Conservation (phyloP, 176 grass and related monocot species). For the Zoysia japonica region DNA sequence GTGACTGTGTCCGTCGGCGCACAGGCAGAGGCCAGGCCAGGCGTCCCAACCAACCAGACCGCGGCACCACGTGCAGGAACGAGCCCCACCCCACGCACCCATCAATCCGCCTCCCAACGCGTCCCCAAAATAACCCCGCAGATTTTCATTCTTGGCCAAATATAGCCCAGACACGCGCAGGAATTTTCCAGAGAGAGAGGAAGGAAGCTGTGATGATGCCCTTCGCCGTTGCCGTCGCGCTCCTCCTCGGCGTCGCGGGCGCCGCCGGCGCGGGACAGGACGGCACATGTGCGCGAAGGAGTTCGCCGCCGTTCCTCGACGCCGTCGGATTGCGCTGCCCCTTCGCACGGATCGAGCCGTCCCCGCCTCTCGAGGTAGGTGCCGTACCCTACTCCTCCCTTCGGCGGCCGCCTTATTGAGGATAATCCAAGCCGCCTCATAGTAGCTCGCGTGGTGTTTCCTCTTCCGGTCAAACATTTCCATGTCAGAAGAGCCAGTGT, state of each 20-base stretch:
- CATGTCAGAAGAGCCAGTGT: neutral
- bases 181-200: constrained; percentile 1
- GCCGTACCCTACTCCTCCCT: neutral
- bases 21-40: neutral
- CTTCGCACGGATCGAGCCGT: constrained; percentile 47
- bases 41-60: constrained; percentile 12
- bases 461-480: neutral
- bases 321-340: constrained; percentile 49
- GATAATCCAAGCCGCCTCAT: neutral
- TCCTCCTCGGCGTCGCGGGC: constrained; percentile 10
- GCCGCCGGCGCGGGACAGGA: neutral
- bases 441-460: neutral
- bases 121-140: constrained; percentile 32
- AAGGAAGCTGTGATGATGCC: constrained; percentile 1
- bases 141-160: constrained; percentile 3
- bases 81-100: constrained; percentile 5
- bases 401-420: neutral
- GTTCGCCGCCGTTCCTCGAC: constrained; percentile 48
- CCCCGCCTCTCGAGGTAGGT: constrained; percentile 54
- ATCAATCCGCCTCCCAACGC: neutral
- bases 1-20: neutral
- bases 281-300: constrained; percentile 34
- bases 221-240: constrained; percentile 21
- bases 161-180: constrained; percentile 31
- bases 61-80: neutral